Conservation (phyloP, 2,329 filamentous ascomycete genomes). For the Orbilia ellipsospora region DNA sequence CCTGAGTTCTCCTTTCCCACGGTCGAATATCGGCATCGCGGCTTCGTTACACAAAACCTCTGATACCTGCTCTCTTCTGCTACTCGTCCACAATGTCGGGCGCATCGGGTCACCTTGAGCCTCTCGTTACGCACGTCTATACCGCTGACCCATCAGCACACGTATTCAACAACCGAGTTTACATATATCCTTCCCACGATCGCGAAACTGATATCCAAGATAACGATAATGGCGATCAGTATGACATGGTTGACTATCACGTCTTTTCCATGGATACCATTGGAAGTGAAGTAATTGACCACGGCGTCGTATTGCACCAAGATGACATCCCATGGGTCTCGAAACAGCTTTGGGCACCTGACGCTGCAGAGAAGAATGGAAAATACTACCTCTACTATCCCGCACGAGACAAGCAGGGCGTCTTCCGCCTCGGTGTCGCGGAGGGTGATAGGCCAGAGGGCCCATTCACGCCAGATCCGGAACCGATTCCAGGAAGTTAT, state of each 20-base stretch:
- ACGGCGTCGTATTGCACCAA: slow-evolving; percentile 74
- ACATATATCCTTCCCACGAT: slow-evolving; percentile 85
- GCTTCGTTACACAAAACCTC: not conserved
- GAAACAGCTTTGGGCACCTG: slow-evolving; percentile 84
- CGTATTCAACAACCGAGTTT: slow-evolving; percentile 79
- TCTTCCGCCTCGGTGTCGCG: slow-evolving; percentile 81
- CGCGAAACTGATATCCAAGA: slow-evolving; percentile 75
- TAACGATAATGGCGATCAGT: slow-evolving; percentile 87
- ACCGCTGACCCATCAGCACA: slow-evolving; percentile 84
- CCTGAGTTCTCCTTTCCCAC: not conserved
- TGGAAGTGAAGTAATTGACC: slow-evolving; percentile 74
- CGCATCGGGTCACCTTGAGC: slow-evolving; percentile 61
- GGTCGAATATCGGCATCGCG: slow-evolving; percentile 2
- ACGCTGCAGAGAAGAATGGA: slow-evolving; percentile 75
- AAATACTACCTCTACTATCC: slow-evolving; percentile 84
- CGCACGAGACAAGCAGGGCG: slow-evolving; percentile 74
- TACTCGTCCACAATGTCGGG: slow-evolving; percentile 29
- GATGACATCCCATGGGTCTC: slow-evolving; percentile 79
- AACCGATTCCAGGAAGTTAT: slow-evolving; percentile 75
- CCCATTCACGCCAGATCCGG: slow-evolving; percentile 74
- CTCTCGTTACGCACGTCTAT: slow-evolving; percentile 79
- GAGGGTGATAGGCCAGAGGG: slow-evolving; percentile 73
- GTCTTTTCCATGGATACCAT: slow-evolving; percentile 72
- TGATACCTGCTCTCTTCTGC: too few species aligned
- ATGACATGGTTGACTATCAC: slow-evolving; percentile 86